phyloP scores from a whole-genome alignment of 345 rosid genomes.

The Citrus mangshanensis region DNA sequence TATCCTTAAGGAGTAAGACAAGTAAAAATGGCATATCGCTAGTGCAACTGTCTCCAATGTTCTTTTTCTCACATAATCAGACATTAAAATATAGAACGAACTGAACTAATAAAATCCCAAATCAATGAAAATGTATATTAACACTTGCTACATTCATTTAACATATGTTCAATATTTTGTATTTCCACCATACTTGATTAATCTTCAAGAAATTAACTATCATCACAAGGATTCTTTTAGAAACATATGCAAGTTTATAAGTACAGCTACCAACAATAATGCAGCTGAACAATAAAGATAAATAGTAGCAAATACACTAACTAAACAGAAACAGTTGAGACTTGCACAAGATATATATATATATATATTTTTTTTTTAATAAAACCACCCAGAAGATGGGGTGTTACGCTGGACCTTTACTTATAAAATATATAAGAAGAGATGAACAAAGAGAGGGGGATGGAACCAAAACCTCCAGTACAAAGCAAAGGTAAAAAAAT shows the following conservation, averaged over 20 bases:
- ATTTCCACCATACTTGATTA: not conserved
- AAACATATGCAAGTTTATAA: no score
- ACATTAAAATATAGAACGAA: not conserved
- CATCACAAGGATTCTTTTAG: not conserved
- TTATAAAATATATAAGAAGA: fast-evolving
- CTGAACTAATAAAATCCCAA: not conserved
- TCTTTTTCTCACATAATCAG: not conserved
- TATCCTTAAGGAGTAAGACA: not conserved
- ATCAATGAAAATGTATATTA: not conserved
- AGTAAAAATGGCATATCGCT: not conserved
- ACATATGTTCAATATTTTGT: not conserved
- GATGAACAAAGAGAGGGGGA: no score
- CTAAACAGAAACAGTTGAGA: no score
- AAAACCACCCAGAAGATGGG: no score
- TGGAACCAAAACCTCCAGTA: no score
- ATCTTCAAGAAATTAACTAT: not conserved
- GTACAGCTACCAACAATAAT: no score
- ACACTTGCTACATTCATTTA: not conserved
- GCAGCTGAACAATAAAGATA: no score
- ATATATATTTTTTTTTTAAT: no score
- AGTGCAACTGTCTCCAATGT: not conserved
- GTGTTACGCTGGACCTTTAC: no score
- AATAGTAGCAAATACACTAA: no score
- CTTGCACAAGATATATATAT: no score
- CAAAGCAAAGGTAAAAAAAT: no score